A percentile compares a stretch with the other conserved stretches of the same genome.
Conservation (phyloP, 352 stramenopile species). For the Phytophthora europaea region DNA sequence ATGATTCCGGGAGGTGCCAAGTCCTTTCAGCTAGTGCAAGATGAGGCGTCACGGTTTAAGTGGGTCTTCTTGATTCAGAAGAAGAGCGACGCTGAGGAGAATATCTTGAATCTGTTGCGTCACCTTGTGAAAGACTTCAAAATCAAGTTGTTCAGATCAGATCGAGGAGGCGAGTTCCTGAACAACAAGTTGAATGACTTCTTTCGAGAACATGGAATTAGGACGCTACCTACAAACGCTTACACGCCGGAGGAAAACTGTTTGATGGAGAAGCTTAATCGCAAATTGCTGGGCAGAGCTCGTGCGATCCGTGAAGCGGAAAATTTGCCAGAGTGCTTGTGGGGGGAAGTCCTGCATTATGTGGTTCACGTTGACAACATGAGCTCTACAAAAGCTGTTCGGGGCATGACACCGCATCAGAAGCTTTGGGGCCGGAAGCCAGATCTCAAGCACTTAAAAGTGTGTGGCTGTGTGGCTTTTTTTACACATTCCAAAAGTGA, state of each 20-base stretch:
- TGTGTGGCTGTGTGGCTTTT: constrained; percentile 17
- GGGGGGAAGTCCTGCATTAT: constrained; percentile 12
- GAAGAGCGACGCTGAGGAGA: not conserved
- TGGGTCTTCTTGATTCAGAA: constrained; percentile 7
- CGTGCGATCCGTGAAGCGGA: not conserved
- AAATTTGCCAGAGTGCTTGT: not conserved
- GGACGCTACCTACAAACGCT: not conserved
- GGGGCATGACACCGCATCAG: constrained; percentile 4
- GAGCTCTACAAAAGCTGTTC: constrained; percentile 6
- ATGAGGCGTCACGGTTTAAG: constrained; percentile 20
- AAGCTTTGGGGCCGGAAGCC: constrained; percentile 1
- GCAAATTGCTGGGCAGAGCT: not conserved
- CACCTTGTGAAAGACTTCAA: not conserved
- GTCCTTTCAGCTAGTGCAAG: constrained; percentile 20
- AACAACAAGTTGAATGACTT: not conserved
- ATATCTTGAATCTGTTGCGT: not conserved
- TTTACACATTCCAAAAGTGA: constrained; percentile 2
- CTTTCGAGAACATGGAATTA: not conserved
- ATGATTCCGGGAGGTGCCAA: not conserved
- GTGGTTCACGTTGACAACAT: constrained; percentile 16
- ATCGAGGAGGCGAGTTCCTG: not conserved
- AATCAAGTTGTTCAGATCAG: not conserved
- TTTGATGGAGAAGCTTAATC: not conserved
- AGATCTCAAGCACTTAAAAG: constrained; percentile 7
- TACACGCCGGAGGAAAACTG: not conserved